These are phyloP conservation scores for Cruciata laevipes DNA, from an alignment of 257 asterid species.

Conservation along the genomic window DNA sequence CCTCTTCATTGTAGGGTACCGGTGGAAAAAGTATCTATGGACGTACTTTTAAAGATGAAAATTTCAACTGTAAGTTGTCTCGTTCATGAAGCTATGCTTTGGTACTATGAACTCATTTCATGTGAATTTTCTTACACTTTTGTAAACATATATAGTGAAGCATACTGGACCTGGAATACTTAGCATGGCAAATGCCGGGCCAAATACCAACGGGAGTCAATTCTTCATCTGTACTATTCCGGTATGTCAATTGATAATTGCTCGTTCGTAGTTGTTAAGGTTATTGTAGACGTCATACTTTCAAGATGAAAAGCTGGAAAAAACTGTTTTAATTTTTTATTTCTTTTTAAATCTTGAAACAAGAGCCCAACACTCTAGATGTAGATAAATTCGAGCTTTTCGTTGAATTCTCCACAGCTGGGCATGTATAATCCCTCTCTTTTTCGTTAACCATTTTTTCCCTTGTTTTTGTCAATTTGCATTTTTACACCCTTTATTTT, in stretches of 20 bases:
- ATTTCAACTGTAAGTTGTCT: slow-evolving; percentile 68
- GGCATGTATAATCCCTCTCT: neutral
- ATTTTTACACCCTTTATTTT: neutral
- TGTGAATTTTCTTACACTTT: slow-evolving; percentile 3
- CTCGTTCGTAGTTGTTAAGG: neutral
- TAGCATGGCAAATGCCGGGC: slow-evolving; percentile 99
- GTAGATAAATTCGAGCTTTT: neutral
- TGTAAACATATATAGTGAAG: slow-evolving; percentile 45
- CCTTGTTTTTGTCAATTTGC: neutral
- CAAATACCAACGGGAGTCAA: slow-evolving; percentile 97
- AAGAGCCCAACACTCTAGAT: neutral
- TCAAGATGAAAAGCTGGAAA: neutral
- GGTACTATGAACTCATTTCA: neutral
- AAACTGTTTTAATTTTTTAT: too few relatives aligned
- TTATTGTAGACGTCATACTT: neutral
- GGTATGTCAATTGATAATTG: slow-evolving; percentile 35
- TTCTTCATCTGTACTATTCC: slow-evolving; percentile 87
- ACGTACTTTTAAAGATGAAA: slow-evolving; percentile 89
- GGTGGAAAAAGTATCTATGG: slow-evolving; percentile 98
- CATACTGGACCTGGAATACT: slow-evolving; percentile 94
- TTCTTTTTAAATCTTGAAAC: too few relatives aligned
- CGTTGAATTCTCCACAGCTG: neutral
- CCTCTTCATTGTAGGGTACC: slow-evolving; percentile 54
- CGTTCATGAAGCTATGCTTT: slow-evolving; percentile 14
- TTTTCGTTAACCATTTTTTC: neutral